Conservation (phyloP, 352 stramenopile genomes). For the Pythium aristosporum region DNA sequence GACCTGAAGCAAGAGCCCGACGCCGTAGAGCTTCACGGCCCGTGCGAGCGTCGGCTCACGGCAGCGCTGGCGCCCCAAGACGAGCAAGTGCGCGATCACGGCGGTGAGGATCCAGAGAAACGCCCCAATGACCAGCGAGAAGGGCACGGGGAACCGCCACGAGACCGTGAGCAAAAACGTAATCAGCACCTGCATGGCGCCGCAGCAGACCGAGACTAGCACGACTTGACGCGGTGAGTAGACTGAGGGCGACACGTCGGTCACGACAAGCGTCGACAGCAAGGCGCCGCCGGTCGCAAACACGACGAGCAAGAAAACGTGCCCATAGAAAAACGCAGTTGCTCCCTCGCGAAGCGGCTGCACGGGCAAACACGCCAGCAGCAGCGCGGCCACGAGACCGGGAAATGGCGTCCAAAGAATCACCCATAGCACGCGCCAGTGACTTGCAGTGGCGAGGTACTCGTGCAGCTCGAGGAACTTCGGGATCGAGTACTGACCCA, state of each 20-base stretch:
- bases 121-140: slow-evolving; percentile 3
- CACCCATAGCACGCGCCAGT: neutral
- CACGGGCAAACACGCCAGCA: slow-evolving; percentile 16
- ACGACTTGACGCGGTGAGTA: slow-evolving; percentile 15
- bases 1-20: neutral
- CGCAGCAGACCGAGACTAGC: neutral
- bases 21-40: neutral
- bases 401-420: slow-evolving; percentile 19
- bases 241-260: neutral
- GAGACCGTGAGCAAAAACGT: neutral
- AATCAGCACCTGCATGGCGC: neutral
- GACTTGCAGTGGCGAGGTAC: slow-evolving; percentile 4
- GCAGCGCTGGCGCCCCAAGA: slow-evolving; percentile 7
- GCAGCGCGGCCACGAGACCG: slow-evolving; percentile 11
- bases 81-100: slow-evolving; percentile 10
- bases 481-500: slow-evolving; percentile 12
- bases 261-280: slow-evolving; percentile 6
- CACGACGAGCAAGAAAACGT: slow-evolving; percentile 10
- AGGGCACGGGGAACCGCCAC: slow-evolving; percentile 19
- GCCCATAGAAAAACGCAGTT: neutral
- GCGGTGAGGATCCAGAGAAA: neutral
- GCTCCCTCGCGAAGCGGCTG: slow-evolving; percentile 6
- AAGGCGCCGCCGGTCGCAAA: slow-evolving; percentile 8
- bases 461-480: slow-evolving; percentile 24
- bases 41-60: slow-evolving; percentile 1